phyloP scores from a whole-genome alignment of 495 filamentous ascomycete species.

The Delitschia confertaspora region DNA sequence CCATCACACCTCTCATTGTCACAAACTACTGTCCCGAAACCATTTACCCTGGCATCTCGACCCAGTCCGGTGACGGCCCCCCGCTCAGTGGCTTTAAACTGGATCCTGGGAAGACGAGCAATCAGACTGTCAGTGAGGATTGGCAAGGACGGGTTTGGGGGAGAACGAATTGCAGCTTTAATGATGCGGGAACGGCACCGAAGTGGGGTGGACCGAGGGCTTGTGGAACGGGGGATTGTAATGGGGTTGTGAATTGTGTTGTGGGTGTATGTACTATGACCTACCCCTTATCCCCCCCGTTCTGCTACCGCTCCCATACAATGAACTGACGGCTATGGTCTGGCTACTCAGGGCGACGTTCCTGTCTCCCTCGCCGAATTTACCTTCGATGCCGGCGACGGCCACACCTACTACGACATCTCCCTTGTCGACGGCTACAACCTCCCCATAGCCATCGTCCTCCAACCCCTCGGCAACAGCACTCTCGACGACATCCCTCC shows the following conservation, averaged over 20 bases:
- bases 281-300: too few species aligned
- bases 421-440: conserved; percentile 83
- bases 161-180: conserved; percentile 71
- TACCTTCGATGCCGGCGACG: conserved; percentile 50
- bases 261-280: conserved; percentile 45
- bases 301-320: too few species aligned
- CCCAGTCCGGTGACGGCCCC: conserved; percentile 56
- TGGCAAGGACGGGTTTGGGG: conserved; percentile 80
- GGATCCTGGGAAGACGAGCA: conserved; percentile 39
- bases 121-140: conserved; percentile 51
- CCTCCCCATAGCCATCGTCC: conserved; percentile 57
- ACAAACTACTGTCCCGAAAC: conserved; percentile 58
- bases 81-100: conserved; percentile 56
- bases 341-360: conserved; percentile 42
- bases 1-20: conserved; percentile 36
- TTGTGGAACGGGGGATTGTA: conserved; percentile 69
- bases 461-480: conserved; percentile 48
- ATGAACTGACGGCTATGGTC: not conserved
- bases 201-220: conserved; percentile 43
- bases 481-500: conserved; percentile 51
- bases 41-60: conserved; percentile 64
- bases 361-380: conserved; percentile 70
- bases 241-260: conserved; percentile 54
- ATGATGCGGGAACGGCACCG: conserved; percentile 46
- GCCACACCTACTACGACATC: conserved; percentile 71